Evolutionary conservation across 768 basidiomycete species (phyloP), one percentile per base, ranked within the genome.

Genomic region (Tephrocybe sp.): DNA sequence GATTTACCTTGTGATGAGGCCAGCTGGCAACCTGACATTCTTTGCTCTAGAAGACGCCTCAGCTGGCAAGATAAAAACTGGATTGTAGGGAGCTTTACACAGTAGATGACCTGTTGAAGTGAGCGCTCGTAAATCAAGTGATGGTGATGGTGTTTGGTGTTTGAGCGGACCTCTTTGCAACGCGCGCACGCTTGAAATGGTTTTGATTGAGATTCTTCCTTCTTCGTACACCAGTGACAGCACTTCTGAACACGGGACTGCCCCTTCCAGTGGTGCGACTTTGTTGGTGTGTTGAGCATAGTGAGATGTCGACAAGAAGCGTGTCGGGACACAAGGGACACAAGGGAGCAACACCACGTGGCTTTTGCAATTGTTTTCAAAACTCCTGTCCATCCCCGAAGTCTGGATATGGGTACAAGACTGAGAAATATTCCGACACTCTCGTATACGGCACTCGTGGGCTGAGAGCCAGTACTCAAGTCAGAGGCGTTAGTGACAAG

Each of bases 171-270:
- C 60, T 64, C 64, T 57, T 65, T 64, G 59, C 65, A 64, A 15
- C 55, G 54, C 16, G 49, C 53, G 57, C 61, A 61, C 11, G 58
- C 58, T 41, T 60, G 57, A 38, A 62, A 65, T n/a, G 56, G 51
- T 51, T 60, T 60, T 42, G 52, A 47, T 18, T 41, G 12, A 19
- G 9, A 18, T 16, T 53, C 55, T 47, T 64, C 58, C 47, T 61
- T 60, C 53, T 65, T 64, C 28, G 52, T 47, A 45, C 64, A 64
- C 64, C 61, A 67, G 40, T 65, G 64, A 52, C 64, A 66, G 18
- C 51, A 38, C 40, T 65, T 63, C 11, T 60, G 52, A 13, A 65
- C 60, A 46, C 60, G 59, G 42, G 65, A 65, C 38, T 62, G 59
- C 26, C 61, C 62, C 46, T 65, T 65, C 53, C 54, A 63, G 27